Percentiles rank a stretch among this genome's conserved stretches.
These are phyloP conservation scores for Monosporascus ibericus DNA, from an alignment of 2,329 filamentous ascomycete genomes.

Conservation along the genomic window DNA sequence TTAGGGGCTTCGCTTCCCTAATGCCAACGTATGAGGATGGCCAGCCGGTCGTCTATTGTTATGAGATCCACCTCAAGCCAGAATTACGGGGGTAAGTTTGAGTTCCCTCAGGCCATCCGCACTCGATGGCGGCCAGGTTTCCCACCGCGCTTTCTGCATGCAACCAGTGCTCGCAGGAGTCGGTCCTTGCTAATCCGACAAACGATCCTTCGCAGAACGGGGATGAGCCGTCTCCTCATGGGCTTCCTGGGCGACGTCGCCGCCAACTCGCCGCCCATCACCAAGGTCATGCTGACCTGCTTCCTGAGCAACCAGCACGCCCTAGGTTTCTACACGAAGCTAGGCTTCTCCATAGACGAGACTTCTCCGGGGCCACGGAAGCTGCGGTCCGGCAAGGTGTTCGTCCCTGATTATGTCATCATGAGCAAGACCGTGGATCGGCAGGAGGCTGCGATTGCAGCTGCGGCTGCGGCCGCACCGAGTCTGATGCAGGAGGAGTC, in stretches of 20 bases:
- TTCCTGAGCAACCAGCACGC: conserved; percentile 57
- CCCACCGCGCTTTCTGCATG: no score
- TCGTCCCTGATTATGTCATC: conserved; percentile 54
- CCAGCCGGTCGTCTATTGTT: conserved; percentile 66
- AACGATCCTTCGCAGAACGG: conserved; percentile 38
- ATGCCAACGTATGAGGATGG: conserved; percentile 66
- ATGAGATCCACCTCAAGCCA: conserved; percentile 65
- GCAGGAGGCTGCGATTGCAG: not conserved
- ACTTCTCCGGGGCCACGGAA: conserved; percentile 48
- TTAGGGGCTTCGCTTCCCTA: conserved; percentile 58
- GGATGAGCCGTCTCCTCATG: conserved; percentile 58
- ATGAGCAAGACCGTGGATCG: conserved; percentile 42
- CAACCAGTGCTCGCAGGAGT: no score
- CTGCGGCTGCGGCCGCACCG: no score
- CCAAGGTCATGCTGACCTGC: conserved; percentile 70
- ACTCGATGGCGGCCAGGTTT: not conserved
- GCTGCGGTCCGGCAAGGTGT: conserved; percentile 47
- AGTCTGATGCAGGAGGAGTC: not conserved
- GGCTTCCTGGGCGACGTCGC: conserved; percentile 47
- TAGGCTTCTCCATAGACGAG: conserved; percentile 52
- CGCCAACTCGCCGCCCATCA: conserved; percentile 43
- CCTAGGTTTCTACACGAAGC: conserved; percentile 52
- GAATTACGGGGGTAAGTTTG: conserved; percentile 46
- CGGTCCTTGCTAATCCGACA: not conserved
- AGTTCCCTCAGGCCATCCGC: not conserved